These are phyloP conservation scores for Scenedesmus sp. DNA, from an alignment of 163 green algal genomes.

Conservation along the genomic window DNA sequence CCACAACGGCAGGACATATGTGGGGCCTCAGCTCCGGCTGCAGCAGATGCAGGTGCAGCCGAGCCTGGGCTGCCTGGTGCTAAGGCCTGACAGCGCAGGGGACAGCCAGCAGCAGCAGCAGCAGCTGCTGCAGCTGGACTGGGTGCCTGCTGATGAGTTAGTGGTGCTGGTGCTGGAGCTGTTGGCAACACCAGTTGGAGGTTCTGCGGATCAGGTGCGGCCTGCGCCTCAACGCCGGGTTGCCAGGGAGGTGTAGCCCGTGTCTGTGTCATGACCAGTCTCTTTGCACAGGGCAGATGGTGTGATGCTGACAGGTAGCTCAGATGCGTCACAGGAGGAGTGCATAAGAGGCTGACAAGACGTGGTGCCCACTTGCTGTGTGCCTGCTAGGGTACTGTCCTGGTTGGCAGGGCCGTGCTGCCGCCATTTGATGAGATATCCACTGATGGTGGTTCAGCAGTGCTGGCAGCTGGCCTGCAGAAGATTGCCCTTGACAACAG, in stretches of 20 bases:
- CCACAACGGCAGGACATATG: conserved; percentile 73
- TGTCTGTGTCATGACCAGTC: too few relatives aligned
- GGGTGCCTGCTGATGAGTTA: conserved; percentile 62
- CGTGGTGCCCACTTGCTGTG: too few relatives aligned
- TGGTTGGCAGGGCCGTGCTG: conserved; percentile 31
- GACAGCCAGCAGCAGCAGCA: neutral
- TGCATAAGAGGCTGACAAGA: neutral
- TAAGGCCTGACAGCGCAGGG: neutral
- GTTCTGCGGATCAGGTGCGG: conserved; percentile 19
- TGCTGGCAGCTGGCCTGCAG: conserved; percentile 20
- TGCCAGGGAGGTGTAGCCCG: too few relatives aligned
- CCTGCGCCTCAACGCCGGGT: neutral
- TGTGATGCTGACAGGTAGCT: too few relatives aligned
- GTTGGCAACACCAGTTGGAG: conserved; percentile 48
- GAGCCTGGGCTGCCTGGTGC: conserved; percentile 16
- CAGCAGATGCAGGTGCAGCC: conserved; percentile 22
- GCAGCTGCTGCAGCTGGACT: conserved; percentile 43
- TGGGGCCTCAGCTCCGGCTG: conserved; percentile 51
- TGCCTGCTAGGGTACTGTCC: neutral
- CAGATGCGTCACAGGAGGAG: too few relatives aligned
- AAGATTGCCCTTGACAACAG: neutral
- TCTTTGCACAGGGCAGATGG: too few relatives aligned
- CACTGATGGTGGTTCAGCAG: neutral
- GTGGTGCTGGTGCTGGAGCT: conserved; percentile 69
- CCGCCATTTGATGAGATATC: conserved; percentile 8